phyloP scores from a whole-genome alignment of 1,284 basidiomycete genomes.

The Pyrrhoderma noxium region DNA sequence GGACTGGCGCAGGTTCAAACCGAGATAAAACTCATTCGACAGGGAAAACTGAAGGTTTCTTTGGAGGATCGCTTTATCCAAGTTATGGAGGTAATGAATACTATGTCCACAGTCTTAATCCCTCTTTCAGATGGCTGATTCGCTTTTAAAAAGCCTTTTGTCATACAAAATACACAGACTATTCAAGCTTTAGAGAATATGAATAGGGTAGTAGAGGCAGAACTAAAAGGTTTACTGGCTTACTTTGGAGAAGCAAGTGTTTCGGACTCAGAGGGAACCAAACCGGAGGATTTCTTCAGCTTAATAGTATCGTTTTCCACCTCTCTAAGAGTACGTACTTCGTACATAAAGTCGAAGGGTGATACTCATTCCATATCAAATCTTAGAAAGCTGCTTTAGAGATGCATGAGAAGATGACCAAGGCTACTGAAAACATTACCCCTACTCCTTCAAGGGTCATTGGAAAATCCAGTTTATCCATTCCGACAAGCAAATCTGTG shows the following conservation, averaged over 20 bases:
- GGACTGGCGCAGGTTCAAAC: constrained; percentile 52
- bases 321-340: constrained; percentile 51
- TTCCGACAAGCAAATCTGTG: too few relatives aligned
- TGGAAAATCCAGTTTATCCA: neutral
- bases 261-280: constrained; percentile 47
- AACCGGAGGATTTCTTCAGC: constrained; percentile 76
- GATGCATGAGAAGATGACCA: constrained; percentile 48
- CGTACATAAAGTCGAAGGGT: constrained; percentile 1
- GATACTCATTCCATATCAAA: neutral
- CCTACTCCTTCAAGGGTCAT: neutral
- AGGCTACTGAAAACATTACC: constrained; percentile 19
- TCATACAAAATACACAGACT: constrained; percentile 38
- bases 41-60: constrained; percentile 25
- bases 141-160: constrained; percentile 59
- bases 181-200: constrained; percentile 63
- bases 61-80: constrained; percentile 52
- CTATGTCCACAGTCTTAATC: too few relatives aligned
- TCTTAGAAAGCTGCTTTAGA: constrained; percentile 70
- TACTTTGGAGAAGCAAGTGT: constrained; percentile 66
- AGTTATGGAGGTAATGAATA: constrained; percentile 60
- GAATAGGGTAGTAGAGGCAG: constrained; percentile 46
- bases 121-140: constrained; percentile 1
- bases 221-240: constrained; percentile 48
- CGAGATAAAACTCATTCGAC: constrained; percentile 45
- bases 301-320: constrained; percentile 68